Base-by-base conservation (phyloP, 2,329 filamentous ascomycete genomes). In the Aspergillus eucalypticola region DNA sequence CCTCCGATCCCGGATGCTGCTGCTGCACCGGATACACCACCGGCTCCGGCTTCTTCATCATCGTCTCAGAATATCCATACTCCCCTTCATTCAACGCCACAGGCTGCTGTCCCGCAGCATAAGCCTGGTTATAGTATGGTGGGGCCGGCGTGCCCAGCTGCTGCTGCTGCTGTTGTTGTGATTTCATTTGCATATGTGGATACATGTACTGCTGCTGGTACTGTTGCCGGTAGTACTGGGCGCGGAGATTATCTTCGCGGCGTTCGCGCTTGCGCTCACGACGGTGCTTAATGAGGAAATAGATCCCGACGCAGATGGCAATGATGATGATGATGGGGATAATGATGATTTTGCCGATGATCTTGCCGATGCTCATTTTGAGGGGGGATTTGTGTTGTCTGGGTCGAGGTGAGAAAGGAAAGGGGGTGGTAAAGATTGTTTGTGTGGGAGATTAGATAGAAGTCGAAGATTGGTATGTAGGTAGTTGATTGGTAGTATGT, bases 301-400 rank as follows among this genome's bases (percentile, higher is more conserved):
- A 55, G 25, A 44, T 46, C 41, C 41, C 8, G 39, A 29, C 27
- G 27, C 53, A 17, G 39, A 55, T 29, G 53, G 46, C 46, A 41
- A 55, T 21, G 27, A 42, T 44, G 23, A 55, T 13, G n/a, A 55
- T 41, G 17, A 55, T 55, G 10, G 53, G 53, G n/a, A 55, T 46
- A 38, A 55, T 55, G 41, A 55, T 55, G 23, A 55, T 44, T n/a
- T 55, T 55, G 7, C 39, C 53, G 41, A 55, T 55, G 25, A 55
- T 29, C 19, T 56, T 56, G 25, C n/a, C 39, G 19, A 54, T 35
- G 5, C 32, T 27, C 39, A 56, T 52, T 21, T 38, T 46, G 7
- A 23, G 23, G 15, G 0, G 2, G 4, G 11, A 3, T 35, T 3
- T 23, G 46, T 10, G 8, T 23, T 25, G 27, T 17, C 29, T 17